Conservation (phyloP, 257 asterid species). For the Ocimum tenuiflorum region DNA sequence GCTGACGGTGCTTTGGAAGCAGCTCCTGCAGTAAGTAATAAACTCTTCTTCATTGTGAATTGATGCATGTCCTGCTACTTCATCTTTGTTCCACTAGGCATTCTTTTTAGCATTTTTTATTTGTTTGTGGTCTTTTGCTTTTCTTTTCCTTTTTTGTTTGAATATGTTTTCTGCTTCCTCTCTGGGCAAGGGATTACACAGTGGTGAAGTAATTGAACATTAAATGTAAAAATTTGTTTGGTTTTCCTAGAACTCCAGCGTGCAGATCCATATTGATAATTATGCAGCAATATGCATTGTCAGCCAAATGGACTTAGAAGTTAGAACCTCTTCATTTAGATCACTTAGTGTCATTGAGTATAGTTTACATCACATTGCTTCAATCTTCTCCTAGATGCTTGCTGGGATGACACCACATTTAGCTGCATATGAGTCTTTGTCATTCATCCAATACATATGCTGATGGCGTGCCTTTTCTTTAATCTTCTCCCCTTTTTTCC, state of each 20-base stretch:
- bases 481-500: no score
- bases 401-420: slow-evolving; percentile 1
- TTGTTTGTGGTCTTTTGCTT: not conserved
- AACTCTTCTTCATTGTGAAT: not conserved
- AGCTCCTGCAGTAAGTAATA: slow-evolving; percentile 76
- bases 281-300: not conserved
- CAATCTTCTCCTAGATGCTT: not conserved
- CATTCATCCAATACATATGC: not conserved
- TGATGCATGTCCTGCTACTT: not conserved
- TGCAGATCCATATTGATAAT: not conserved
- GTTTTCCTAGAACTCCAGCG: not conserved
- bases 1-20: slow-evolving; percentile 99
- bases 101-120: not conserved
- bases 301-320: not conserved
- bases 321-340: not conserved
- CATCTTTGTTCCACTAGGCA: not conserved
- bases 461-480: slow-evolving; percentile 15
- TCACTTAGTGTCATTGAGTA: not conserved
- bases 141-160: not conserved
- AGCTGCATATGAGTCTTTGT: not conserved
- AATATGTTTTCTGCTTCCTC: not conserved
- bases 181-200: not conserved
- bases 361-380: slow-evolving; percentile 10
- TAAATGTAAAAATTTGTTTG: not conserved
- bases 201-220: not conserved